Base-by-base conservation (phyloP, 257 asterid genomes). In the Nicotiana tomentosiformis region DNA sequence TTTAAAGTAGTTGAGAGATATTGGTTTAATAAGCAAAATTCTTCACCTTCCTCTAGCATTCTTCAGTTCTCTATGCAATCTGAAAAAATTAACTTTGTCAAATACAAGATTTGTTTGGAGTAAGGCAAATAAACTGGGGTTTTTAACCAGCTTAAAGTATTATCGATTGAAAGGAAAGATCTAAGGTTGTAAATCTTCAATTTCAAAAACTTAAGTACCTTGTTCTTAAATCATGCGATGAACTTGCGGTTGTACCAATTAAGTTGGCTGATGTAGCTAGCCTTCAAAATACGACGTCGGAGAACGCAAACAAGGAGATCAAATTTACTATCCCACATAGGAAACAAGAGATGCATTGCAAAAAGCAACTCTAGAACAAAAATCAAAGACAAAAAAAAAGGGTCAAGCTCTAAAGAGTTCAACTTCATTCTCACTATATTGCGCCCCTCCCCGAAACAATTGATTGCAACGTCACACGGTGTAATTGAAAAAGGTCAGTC, bases 1-100 rank as follows among this genome's bases (percentile, higher is more conserved):
- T 55, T 61, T 83, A 23, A 78, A 83, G 82, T 58, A 66, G 46
- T 30, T 33, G 43, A 83, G 66, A 56, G 83, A 56, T 14, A 15
- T 55, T 55, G 61, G 61, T 18, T 55, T 18, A 17, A 30, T 49
- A 9, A 37, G 4, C 6, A 55, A 56, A 66, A 7, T 83, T 17
- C 58, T 0, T 2, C 46, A 30, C 16, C 80, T 83, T 78, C 86
- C 86, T 6, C 51, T 78, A 68, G 15, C 78, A 6, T 37, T 17
- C 4, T 46, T 83, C 33, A 64, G 72, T 23, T 53, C 56, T 43
- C 18, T 83, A 5, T 10, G 37, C 56, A n/a, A 10, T n/a, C 80
- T 78, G 9, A 57, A 65, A 60, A 77, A 77, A 5, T 57, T 57
- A 57, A 57, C 10, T 57, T 57, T 16, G 0, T 20, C 26, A 57